phyloP scores from a whole-genome alignment of 805 yeast genomes.

The Maudiozyma saulgeensis region DNA sequence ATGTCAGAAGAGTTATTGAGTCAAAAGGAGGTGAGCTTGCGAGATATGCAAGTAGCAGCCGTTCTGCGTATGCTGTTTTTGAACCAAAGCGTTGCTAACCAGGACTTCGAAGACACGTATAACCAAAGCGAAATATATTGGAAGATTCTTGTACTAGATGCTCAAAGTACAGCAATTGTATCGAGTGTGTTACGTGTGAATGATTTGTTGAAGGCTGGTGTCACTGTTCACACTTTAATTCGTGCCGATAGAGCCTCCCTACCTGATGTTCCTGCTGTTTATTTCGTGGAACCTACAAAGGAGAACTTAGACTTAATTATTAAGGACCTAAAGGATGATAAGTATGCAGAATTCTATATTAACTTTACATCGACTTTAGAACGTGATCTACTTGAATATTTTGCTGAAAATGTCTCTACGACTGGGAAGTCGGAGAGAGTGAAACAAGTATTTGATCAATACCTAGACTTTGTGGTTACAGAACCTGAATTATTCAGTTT shows the following conservation, averaged over 20 bases:
- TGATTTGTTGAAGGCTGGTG: conserved; percentile 81
- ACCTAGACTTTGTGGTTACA: conserved; percentile 81
- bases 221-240: conserved; percentile 79
- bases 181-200: conserved; percentile 89
- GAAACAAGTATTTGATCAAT: conserved; percentile 89
- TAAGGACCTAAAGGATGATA: conserved; percentile 62
- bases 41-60: conserved; percentile 35
- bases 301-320: conserved; percentile 64
- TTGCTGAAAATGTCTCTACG: conserved; percentile 73
- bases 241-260: conserved; percentile 66
- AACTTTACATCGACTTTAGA: conserved; percentile 78
- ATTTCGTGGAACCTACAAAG: conserved; percentile 79
- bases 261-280: conserved; percentile 91
- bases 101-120: conserved; percentile 45
- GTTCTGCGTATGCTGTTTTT: conserved; percentile 79
- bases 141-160: conserved; percentile 84
- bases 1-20: not conserved
- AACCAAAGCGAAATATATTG: conserved; percentile 66
- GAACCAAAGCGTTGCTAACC: conserved; percentile 48
- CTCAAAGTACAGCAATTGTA: conserved; percentile 70
- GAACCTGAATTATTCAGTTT: conserved; percentile 86
- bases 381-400: conserved; percentile 74
- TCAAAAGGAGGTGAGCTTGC: conserved; percentile 18
- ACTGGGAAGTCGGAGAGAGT: conserved; percentile 63
- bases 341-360: conserved; percentile 70